A percentile compares a stretch with the other conserved stretches of the same genome.
These are phyloP conservation scores for Leishmania mexicana DNA, from an alignment of 208 protist species.

Conservation along the genomic window DNA sequence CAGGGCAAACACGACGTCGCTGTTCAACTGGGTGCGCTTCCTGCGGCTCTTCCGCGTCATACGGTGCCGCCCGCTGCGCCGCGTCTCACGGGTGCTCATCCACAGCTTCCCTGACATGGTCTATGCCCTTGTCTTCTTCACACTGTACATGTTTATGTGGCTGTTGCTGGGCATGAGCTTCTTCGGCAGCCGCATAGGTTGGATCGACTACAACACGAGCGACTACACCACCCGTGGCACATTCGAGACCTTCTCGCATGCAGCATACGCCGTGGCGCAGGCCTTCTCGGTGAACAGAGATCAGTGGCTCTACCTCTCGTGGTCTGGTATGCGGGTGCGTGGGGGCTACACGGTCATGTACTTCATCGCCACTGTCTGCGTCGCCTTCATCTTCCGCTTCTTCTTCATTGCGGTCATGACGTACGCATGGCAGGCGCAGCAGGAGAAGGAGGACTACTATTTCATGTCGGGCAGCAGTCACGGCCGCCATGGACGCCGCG, in stretches of 20 bases:
- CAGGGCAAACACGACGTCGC: slow-evolving; percentile 71
- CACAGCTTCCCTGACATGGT: slow-evolving; percentile 76
- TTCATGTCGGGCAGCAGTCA: slow-evolving; percentile 40
- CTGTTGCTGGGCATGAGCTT: slow-evolving; percentile 92
- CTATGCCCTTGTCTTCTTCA: slow-evolving; percentile 88
- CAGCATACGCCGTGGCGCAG: slow-evolving; percentile 83
- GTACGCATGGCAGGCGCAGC: slow-evolving; percentile 83
- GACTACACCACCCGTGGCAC: slow-evolving; percentile 55
- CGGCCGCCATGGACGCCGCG: slow-evolving; percentile 15
- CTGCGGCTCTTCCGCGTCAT: slow-evolving; percentile 72
- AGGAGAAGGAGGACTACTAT: slow-evolving; percentile 68
- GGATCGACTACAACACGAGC: slow-evolving; percentile 47
- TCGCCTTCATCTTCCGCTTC: slow-evolving; percentile 84
- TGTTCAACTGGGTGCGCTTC: slow-evolving; percentile 92
- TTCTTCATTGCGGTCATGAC: slow-evolving; percentile 89
- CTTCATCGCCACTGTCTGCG: slow-evolving; percentile 76
- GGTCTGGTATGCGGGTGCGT: slow-evolving; percentile 80
- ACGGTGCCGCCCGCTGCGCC: slow-evolving; percentile 62
- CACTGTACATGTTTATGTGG: slow-evolving; percentile 93
- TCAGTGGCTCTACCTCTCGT: slow-evolving; percentile 88
- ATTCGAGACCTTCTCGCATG: slow-evolving; percentile 86
- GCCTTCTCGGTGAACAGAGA: slow-evolving; percentile 85
- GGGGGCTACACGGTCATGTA: slow-evolving; percentile 88
- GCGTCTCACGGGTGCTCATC: slow-evolving; percentile 80
- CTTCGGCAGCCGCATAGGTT: slow-evolving; percentile 80